Percentiles rank a stretch among this genome's conserved stretches.
Evolutionary conservation across 495 filamentous ascomycete species (phyloP).

Genomic region (Aspergillus cristatus): DNA sequence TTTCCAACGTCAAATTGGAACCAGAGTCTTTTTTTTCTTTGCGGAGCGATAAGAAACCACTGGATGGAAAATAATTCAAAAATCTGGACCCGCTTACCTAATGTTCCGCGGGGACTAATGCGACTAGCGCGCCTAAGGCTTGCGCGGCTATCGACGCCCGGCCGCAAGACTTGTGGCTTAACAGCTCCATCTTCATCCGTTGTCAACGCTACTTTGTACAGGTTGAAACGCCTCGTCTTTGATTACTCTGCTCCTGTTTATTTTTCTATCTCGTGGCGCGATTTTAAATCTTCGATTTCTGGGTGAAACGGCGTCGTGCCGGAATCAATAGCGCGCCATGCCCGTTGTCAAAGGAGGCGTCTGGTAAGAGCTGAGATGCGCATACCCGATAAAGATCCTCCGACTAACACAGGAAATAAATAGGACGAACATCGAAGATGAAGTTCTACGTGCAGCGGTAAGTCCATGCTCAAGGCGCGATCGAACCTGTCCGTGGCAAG

Average conservation of each 20-base stretch:
- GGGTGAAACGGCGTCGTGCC: conserved; percentile 2
- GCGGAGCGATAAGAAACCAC: conserved; percentile 10
- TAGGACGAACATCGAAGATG: conserved; percentile 74
- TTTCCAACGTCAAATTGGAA: neutral
- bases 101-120: conserved; percentile 17
- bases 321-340: conserved; percentile 44
- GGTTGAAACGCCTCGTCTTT: too few relatives aligned
- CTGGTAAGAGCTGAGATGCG: conserved; percentile 53
- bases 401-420: neutral
- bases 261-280: too few relatives aligned
- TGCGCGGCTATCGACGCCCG: conserved; percentile 13
- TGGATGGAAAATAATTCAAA: conserved; percentile 18
- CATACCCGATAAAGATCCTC: too few relatives aligned
- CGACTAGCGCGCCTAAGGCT: conserved; percentile 14
- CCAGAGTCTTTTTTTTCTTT: conserved; percentile 16
- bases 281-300: neutral
- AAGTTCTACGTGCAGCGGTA: conserved; percentile 86
- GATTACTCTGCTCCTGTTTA: too few relatives aligned
- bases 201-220: too few relatives aligned
- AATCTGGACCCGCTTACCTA: conserved; percentile 29
- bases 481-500: neutral
- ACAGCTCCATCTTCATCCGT: conserved; percentile 11
- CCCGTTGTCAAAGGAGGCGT: conserved; percentile 97
- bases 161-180: conserved; percentile 4
- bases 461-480: conserved; percentile 8